Conservation (phyloP, 2,329 filamentous ascomycete species). For the Pseudopyrenochaeta lycopersici region DNA sequence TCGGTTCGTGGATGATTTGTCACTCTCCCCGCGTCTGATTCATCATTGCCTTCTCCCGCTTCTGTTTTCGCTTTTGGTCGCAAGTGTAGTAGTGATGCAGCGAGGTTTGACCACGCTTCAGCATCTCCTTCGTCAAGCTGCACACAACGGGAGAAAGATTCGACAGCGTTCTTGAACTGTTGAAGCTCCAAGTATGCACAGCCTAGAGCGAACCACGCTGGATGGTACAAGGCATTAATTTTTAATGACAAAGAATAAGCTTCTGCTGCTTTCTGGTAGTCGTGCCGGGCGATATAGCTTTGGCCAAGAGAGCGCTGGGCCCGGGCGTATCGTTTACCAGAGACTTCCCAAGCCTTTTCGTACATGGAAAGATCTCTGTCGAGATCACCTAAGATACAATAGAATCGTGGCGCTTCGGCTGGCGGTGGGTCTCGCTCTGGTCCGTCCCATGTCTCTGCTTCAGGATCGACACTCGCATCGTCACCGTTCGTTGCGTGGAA, state of each 20-base stretch:
- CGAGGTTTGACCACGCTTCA: slow-evolving; percentile 94
- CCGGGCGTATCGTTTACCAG: slow-evolving; percentile 79
- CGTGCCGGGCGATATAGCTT: slow-evolving; percentile 72
- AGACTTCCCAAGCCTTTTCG: slow-evolving; percentile 87
- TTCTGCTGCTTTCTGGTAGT: slow-evolving; percentile 74
- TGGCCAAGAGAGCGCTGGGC: slow-evolving; percentile 89
- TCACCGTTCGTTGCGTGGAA: slow-evolving; percentile 69
- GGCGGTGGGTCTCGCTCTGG: slow-evolving; percentile 75
- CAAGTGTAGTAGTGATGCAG: slow-evolving; percentile 78
- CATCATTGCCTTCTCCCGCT: slow-evolving; percentile 48
- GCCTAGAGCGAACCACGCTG: slow-evolving; percentile 89
- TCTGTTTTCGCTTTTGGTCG: slow-evolving; percentile 58
- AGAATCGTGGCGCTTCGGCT: slow-evolving; percentile 83
- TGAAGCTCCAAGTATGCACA: slow-evolving; percentile 84
- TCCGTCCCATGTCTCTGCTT: slow-evolving; percentile 68
- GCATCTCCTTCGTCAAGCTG: slow-evolving; percentile 88
- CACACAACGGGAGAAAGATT: slow-evolving; percentile 85
- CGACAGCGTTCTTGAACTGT: slow-evolving; percentile 79
- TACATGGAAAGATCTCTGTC: slow-evolving; percentile 79
- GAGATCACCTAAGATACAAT: slow-evolving; percentile 93
- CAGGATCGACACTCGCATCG: slow-evolving; percentile 50
- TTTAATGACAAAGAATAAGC: slow-evolving; percentile 81
- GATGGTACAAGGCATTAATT: slow-evolving; percentile 81
- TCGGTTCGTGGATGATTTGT: slow-evolving; percentile 67
- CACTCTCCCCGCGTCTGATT: slow-evolving; percentile 39